Conservation (phyloP, 2,329 filamentous ascomycete genomes). For the Tolypocladium amazonense region DNA sequence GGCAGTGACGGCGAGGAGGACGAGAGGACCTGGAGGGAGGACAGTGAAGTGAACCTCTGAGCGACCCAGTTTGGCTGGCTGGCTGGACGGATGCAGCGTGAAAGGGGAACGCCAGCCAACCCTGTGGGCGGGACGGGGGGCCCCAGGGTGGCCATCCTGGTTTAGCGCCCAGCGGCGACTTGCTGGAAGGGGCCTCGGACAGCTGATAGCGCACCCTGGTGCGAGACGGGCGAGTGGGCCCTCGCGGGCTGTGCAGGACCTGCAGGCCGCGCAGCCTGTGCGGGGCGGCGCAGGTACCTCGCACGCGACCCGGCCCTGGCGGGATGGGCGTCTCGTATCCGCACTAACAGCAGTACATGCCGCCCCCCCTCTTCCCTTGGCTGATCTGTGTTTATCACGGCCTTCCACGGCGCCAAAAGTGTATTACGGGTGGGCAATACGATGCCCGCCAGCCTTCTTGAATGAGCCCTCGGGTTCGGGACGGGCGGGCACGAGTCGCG, state of each 20-base stretch:
- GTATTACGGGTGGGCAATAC: background rate
- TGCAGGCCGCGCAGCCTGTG: background rate
- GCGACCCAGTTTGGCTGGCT: background rate
- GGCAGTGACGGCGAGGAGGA: background rate
- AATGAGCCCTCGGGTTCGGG: background rate
- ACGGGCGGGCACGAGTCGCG: background rate
- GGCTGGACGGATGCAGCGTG: background rate
- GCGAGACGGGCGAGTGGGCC: background rate
- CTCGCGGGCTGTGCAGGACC: background rate
- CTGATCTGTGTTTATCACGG: background rate
- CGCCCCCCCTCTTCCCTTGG: background rate
- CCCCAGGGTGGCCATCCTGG: background rate
- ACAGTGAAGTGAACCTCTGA: background rate
- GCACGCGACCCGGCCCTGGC: background rate
- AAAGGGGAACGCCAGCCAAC: background rate
- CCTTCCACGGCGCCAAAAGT: background rate
- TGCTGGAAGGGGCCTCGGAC: background rate
- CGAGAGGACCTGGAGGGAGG: background rate
- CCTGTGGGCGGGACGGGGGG: background rate
- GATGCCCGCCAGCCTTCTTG: background rate
- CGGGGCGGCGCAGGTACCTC: background rate
- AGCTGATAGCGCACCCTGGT: background rate
- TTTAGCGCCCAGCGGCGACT: background rate
- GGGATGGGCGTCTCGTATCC: constrained; percentile 15
- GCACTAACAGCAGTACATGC: constrained; percentile 11